phyloP scores from a whole-genome alignment of 1,139 yeast species.

The Yamadazyma jaroonii region DNA sequence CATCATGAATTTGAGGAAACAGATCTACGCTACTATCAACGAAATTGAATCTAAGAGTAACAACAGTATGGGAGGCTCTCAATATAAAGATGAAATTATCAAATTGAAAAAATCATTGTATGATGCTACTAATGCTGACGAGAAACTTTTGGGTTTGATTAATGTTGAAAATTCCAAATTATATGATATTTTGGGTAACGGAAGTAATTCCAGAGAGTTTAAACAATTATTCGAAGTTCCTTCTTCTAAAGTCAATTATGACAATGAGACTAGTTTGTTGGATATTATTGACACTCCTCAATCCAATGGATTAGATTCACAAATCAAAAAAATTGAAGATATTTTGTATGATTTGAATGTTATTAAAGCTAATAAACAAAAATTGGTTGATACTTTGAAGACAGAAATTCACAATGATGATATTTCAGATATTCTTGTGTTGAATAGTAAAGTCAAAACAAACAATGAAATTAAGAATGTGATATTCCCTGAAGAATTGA shows the following conservation, averaged over 20 bases:
- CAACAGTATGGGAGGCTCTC: background rate
- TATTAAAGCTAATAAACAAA: conserved; percentile 57
- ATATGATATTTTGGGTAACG: conserved; percentile 30
- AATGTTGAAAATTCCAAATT: conserved; percentile 24
- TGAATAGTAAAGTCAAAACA: conserved; percentile 57
- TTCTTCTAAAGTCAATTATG: conserved; percentile 12
- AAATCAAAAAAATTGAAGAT: conserved; percentile 45
- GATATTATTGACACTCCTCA: conserved; percentile 37
- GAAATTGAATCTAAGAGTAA: conserved; percentile 30
- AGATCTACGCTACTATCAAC: conserved; percentile 38
- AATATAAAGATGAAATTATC: conserved; percentile 49
- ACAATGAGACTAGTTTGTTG: conserved; percentile 47
- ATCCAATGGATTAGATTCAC: conserved; percentile 41
- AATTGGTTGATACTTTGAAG: conserved; percentile 65
- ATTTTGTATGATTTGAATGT: conserved; percentile 41
- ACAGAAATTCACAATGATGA: conserved; percentile 77
- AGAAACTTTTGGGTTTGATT: conserved; percentile 43
- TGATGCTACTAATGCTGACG: conserved; percentile 69
- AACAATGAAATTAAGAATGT: conserved; percentile 56
- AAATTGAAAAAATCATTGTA: conserved; percentile 62
- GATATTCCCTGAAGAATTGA: conserved; percentile 71
- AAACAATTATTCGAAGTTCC: conserved; percentile 24
- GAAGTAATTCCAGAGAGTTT: conserved; percentile 32
- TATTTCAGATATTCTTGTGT: conserved; percentile 71
- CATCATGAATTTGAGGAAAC: conserved; percentile 31